Conservation (phyloP, 2,329 filamentous ascomycete genomes). For the Exophiala spinifera region DNA sequence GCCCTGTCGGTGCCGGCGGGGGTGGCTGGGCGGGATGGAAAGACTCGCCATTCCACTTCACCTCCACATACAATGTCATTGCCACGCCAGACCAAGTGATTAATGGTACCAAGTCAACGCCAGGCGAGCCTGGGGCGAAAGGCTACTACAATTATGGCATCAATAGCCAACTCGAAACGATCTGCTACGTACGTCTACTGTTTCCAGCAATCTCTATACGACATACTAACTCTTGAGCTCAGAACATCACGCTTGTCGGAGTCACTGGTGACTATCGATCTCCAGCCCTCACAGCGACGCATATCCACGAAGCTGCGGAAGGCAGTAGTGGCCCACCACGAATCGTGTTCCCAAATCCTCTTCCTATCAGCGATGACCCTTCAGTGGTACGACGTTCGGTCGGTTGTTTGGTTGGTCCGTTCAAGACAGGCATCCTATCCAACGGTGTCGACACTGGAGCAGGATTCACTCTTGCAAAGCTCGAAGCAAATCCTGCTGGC, state of each 20-base stretch:
- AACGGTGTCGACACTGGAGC: conserved; percentile 46
- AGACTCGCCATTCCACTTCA: conserved; percentile 38
- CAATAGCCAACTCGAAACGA: conserved; percentile 46
- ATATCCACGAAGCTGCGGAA: conserved; percentile 51
- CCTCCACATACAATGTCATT: conserved; percentile 48
- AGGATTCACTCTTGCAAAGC: conserved; percentile 51
- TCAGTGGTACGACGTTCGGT: conserved; percentile 26
- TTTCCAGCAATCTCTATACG: not conserved
- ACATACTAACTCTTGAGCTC: conserved; percentile 1
- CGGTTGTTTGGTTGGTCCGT: conserved; percentile 36
- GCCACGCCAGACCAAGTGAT: conserved; percentile 53
- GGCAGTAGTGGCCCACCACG: conserved; percentile 53
- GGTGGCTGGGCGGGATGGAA: too few species aligned
- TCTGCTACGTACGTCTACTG: conserved; percentile 37
- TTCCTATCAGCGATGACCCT: conserved; percentile 35
- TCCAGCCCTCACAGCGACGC: conserved; percentile 52
- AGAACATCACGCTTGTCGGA: conserved; percentile 51
- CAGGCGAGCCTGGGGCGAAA: conserved; percentile 44
- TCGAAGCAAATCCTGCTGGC: conserved; percentile 48
- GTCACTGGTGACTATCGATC: conserved; percentile 53
- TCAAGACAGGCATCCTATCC: conserved; percentile 42
- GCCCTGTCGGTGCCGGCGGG: not conserved
- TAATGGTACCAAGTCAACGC: conserved; percentile 38
- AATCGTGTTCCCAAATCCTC: conserved; percentile 52
- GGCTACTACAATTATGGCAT: conserved; percentile 55